Evolutionary conservation across 2,329 filamentous ascomycete genomes (phyloP).

Genomic region (Rasamsonia emersonii): DNA sequence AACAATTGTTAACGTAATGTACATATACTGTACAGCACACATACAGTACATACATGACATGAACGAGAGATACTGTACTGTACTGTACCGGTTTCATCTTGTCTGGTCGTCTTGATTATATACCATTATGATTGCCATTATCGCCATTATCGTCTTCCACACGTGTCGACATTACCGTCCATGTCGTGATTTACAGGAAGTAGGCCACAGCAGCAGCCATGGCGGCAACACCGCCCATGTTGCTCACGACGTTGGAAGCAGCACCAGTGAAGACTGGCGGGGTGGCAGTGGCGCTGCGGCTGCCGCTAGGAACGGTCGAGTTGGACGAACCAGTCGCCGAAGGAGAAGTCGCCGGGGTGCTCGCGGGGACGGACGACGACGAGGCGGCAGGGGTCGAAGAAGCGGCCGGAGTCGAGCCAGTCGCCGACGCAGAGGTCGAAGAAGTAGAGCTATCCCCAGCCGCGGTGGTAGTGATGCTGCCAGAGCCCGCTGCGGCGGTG

Average conservation of each 20-base stretch:
- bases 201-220: conserved; percentile 18
- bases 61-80: no score
- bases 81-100: no score
- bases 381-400: conserved; percentile 12
- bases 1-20: no score
- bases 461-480: conserved; percentile 6
- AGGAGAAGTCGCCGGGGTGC: conserved; percentile 11
- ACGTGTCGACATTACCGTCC: not conserved
- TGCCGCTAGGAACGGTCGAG: not conserved
- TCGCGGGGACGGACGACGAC: conserved; percentile 10
- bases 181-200: conserved; percentile 20
- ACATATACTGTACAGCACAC: no score
- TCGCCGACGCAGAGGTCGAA: conserved; percentile 4
- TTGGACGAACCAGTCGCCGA: not conserved
- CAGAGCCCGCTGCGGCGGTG: conserved; percentile 7
- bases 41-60: no score
- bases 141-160: no score
- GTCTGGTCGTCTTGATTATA: no score
- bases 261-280: conserved; percentile 15
- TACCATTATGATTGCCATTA: no score
- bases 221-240: conserved; percentile 18
- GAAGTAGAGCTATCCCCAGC: conserved; percentile 9
- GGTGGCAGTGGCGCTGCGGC: not conserved
- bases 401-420: not conserved
- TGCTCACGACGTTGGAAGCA: conserved; percentile 17